phyloP scores from a whole-genome alignment of 2,329 filamentous ascomycete species.

The Xylariaceae sp. region DNA sequence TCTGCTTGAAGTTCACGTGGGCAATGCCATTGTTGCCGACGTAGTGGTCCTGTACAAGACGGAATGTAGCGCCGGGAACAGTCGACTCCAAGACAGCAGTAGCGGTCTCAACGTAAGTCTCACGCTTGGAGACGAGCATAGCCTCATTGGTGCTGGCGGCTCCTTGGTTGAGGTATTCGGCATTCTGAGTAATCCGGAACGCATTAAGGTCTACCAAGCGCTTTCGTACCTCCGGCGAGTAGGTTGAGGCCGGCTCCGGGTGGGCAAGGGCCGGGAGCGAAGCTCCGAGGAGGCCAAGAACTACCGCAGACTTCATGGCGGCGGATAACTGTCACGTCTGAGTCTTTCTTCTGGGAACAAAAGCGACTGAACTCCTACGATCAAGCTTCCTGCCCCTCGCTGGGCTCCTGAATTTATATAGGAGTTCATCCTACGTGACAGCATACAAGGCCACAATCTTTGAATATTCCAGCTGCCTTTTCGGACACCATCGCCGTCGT shows the following conservation, averaged over 20 bases:
- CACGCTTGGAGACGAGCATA: conserved; percentile 28
- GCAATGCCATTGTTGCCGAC: conserved; percentile 51
- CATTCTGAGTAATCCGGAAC: conserved; percentile 28
- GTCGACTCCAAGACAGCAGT: conserved; percentile 40
- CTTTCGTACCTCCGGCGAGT: conserved; percentile 27
- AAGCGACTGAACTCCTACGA: conserved; percentile 16
- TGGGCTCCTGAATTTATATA: no score
- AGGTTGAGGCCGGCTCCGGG: conserved; percentile 17
- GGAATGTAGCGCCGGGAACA: conserved; percentile 40
- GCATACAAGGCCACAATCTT: no score
- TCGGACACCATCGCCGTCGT: no score
- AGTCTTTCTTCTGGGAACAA: conserved; percentile 8
- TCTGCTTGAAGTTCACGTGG: conserved; percentile 59
- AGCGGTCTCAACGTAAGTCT: conserved; percentile 41
- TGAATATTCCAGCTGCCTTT: no score
- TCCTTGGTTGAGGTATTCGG: conserved; percentile 30
- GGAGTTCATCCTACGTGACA: no score
- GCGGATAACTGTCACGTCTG: neutral
- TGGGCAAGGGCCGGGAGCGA: conserved; percentile 28
- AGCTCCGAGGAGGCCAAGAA: conserved; percentile 32
- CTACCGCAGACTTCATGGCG: conserved; percentile 29
- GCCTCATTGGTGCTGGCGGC: conserved; percentile 21
- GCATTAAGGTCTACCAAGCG: conserved; percentile 32
- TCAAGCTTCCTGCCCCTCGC: no score
- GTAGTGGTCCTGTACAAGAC: conserved; percentile 50